These are phyloP conservation scores for Dictyostelium discoideum DNA, from an alignment of 78 protist genomes.

Conservation along the genomic window DNA sequence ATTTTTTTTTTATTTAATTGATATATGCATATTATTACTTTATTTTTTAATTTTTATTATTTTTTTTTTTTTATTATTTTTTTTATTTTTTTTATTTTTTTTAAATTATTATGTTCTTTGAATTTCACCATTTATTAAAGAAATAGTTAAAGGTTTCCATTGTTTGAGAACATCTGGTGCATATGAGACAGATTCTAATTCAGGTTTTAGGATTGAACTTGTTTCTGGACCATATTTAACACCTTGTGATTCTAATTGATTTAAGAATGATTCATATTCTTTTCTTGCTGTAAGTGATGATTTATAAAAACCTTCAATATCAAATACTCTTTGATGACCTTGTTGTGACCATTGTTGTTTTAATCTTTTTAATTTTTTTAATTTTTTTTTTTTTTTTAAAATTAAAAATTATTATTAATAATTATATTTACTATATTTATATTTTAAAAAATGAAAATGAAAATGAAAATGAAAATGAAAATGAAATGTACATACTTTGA, in stretches of 20 bases:
- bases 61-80: too few species aligned
- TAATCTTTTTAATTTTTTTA: constrained; percentile 3
- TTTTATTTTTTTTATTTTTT: too few species aligned
- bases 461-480: not conserved
- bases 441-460: not conserved
- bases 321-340: constrained; percentile 60
- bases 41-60: too few species aligned
- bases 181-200: constrained; percentile 28
- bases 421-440: too few species aligned
- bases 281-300: constrained; percentile 34
- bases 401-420: too few species aligned
- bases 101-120: not conserved
- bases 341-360: constrained; percentile 17
- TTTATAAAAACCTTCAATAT: constrained; percentile 54
- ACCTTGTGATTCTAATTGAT: constrained; percentile 37
- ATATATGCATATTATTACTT: too few species aligned
- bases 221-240: constrained; percentile 35
- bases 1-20: too few species aligned
- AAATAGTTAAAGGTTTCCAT: constrained; percentile 44
- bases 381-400: too few species aligned
- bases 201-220: not conserved
- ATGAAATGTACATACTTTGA: not conserved
- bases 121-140: not conserved
- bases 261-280: constrained; percentile 26
- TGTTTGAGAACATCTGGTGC: constrained; percentile 29